phyloP scores from a whole-genome alignment of 1,139 yeast genomes.

The Arxiozyma slooffiae region DNA sequence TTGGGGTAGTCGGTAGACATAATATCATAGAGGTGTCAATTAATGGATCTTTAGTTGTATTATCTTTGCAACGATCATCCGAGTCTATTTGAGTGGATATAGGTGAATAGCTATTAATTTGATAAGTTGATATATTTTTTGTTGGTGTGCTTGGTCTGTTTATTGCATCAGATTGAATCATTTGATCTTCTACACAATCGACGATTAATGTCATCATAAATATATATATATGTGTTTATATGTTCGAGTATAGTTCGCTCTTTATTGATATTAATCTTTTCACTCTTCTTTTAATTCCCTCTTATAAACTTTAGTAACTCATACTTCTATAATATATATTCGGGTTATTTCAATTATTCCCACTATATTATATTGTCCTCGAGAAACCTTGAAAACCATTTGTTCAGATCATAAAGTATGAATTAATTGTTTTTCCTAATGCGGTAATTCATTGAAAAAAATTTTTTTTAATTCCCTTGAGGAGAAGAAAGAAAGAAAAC shows the following conservation, averaged over 20 bases:
- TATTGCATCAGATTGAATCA: background rate
- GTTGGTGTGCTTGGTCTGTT: background rate
- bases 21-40: slow-evolving; percentile 8
- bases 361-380: background rate
- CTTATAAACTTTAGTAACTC: background rate
- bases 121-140: background rate
- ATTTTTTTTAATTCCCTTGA: too few species aligned
- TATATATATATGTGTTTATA: background rate
- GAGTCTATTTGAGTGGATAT: slow-evolving; percentile 1
- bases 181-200: background rate
- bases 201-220: background rate
- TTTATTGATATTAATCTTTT: too few species aligned
- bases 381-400: background rate
- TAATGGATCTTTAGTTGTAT: slow-evolving; percentile 8
- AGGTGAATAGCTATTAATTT: slow-evolving; percentile 7
- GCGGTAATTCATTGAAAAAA: background rate
- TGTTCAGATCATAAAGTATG: background rate
- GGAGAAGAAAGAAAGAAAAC: too few species aligned
- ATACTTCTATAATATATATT: too few species aligned
- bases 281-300: background rate
- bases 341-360: background rate
- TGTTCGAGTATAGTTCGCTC: background rate
- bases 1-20: slow-evolving; percentile 31
- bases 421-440: slow-evolving; percentile 1
- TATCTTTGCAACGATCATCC: background rate